A percentile compares a stretch with the other conserved stretches of the same genome.
Evolutionary conservation across 768 basidiomycete species (phyloP).

Genomic region (Lanmaoa rubissima): DNA sequence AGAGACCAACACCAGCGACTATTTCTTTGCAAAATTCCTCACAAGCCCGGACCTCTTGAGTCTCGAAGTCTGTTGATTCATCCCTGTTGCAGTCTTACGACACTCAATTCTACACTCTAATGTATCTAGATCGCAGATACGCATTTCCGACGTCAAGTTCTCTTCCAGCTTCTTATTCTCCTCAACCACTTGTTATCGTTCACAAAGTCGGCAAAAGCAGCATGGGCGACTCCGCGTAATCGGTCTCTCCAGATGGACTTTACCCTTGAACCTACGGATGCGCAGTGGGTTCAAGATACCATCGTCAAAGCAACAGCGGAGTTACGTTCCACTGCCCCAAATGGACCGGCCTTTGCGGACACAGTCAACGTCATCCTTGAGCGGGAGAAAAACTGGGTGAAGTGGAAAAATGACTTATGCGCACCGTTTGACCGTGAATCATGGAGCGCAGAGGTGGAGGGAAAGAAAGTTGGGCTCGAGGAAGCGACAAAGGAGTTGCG

Average conservation of each 20-base stretch:
- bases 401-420: conserved; percentile 86
- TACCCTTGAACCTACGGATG: conserved; percentile 62
- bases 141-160: conserved; percentile 88
- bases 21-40: conserved; percentile 93
- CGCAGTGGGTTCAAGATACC: conserved; percentile 76
- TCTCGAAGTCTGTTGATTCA: conserved; percentile 62
- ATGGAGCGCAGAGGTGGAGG: conserved; percentile 50
- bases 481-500: conserved; percentile 57
- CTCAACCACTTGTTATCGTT: conserved; percentile 73
- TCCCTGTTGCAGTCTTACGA: neutral
- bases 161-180: conserved; percentile 82
- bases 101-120: conserved; percentile 11
- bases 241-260: conserved; percentile 84
- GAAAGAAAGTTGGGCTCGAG: conserved; percentile 53
- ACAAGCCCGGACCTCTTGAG: conserved; percentile 85
- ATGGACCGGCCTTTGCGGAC: conserved; percentile 73
- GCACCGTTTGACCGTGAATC: conserved; percentile 75
- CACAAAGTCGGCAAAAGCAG: conserved; percentile 61
- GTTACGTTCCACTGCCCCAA: conserved; percentile 73
- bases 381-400: conserved; percentile 86
- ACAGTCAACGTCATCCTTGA: conserved; percentile 70
- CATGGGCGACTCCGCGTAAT: conserved; percentile 63
- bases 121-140: conserved; percentile 75
- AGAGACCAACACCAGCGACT: conserved; percentile 54
- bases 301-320: conserved; percentile 52